phyloP scores from a whole-genome alignment of 345 rosid genomes.

The Linum tenue region DNA sequence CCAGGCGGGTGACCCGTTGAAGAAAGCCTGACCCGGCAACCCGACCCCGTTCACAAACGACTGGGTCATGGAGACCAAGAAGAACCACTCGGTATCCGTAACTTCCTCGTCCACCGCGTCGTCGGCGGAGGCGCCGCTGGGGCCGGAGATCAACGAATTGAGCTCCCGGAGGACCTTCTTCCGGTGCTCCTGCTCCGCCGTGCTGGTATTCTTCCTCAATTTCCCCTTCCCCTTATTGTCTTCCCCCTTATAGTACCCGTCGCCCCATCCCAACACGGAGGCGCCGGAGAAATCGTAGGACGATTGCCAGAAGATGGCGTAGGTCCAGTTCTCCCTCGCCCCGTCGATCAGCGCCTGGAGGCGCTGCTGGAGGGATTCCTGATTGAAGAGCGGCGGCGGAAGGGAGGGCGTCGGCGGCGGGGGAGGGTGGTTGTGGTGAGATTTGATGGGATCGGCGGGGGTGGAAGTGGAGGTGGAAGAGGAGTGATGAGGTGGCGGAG shows the following conservation, averaged over 20 bases:
- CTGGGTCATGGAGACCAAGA: conserved; percentile 26
- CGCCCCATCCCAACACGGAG: conserved; percentile 33
- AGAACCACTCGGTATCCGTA: conserved; percentile 36
- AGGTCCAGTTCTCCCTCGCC: conserved; percentile 46
- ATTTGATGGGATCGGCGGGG: background rate
- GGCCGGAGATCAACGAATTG: conserved; percentile 16
- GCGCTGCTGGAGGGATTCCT: conserved; percentile 50
- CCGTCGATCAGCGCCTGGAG: conserved; percentile 36
- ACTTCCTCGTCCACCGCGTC: conserved; percentile 18
- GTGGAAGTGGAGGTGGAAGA: conserved; percentile 9
- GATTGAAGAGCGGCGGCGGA: conserved; percentile 33
- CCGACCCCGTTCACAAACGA: conserved; percentile 29
- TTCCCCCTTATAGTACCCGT: conserved; percentile 32
- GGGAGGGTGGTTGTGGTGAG: background rate
- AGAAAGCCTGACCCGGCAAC: conserved; percentile 27
- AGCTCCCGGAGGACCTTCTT: conserved; percentile 12
- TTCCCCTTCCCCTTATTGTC: conserved; percentile 4
- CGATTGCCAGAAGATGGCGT: conserved; percentile 56
- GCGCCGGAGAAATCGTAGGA: conserved; percentile 26
- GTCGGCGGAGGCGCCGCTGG: conserved; percentile 21
- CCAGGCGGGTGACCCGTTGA: conserved; percentile 33
- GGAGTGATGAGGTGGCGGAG: conserved; percentile 17
- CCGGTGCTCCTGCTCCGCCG: conserved; percentile 1
- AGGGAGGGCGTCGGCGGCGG: conserved; percentile 17
- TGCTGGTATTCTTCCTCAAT: conserved; percentile 6